Base-by-base conservation (phyloP, 2,329 filamentous ascomycete species). In the Aspergillus sp. region DNA sequence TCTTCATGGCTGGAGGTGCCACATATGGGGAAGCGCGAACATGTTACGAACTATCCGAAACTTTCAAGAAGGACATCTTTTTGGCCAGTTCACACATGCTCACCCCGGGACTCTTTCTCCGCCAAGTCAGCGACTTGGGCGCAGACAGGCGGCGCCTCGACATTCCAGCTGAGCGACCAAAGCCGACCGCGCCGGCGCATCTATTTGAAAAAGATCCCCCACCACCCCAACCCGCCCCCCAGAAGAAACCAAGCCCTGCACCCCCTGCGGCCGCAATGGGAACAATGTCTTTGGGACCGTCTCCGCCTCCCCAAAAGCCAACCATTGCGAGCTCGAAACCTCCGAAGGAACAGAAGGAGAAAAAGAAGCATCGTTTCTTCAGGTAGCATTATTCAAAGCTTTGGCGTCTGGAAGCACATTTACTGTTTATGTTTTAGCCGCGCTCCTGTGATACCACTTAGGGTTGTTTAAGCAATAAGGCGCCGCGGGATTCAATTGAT, bases 1-100 rank as follows among this genome's bases (percentile, higher is more conserved):
- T 98, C 15, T 98, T 96, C 72, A 89, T 98, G 83, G 95, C 93
- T 1, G 95, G 95, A 48, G 95, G 95, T 45, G 95, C 95, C 19
- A 98, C 95, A 0, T 96, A 93, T 73, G 92, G 91, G 5, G 95
- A 99, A 76, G 84, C 90, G 33, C 86, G 95, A 27, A 84, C 87
- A 12, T 99, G 95, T 77, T 98, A 98, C 72, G 91, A 97, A 68
- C 79, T 93, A 24, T 89, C 90, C 2, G 83, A 87, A 52, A 79
- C 86, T 50, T 86, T 86, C 47, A 86, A 85, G 52, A 86, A 89
- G 63, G 95, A 99, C 66, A 80, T 98, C n/a, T 90, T 96, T 71
- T 84, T 99, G 5, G 86, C 89, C 17, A 95, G 91, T 0, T 93
- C 90, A 23, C 95, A 99, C 71, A 97, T 99, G 93, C 80, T 96